Conservation (phyloP, 352 stramenopile genomes). For the Thalassiosira ordinaria region DNA sequence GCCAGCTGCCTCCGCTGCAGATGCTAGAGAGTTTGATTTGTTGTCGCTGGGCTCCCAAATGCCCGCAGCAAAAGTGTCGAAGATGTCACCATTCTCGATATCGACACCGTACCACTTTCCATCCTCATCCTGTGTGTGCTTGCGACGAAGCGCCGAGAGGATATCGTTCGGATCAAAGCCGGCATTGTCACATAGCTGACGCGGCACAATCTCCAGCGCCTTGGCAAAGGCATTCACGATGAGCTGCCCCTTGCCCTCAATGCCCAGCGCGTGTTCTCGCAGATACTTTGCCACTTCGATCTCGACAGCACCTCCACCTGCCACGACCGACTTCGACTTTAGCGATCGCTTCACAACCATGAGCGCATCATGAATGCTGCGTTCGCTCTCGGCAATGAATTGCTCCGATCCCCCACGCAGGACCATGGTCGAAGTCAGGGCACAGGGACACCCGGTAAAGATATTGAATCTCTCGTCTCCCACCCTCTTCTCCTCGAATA, state of each 20-base stretch:
- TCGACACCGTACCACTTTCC: conserved; percentile 98
- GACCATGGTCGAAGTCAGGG: conserved; percentile 96
- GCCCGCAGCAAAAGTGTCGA: conserved; percentile 95
- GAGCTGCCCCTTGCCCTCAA: conserved; percentile 97
- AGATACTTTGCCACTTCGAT: conserved; percentile 90
- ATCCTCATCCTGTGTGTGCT: conserved; percentile 93
- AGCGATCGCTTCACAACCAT: conserved; percentile 99
- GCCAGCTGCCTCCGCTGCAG: conserved; percentile 96
- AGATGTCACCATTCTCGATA: conserved; percentile 96
- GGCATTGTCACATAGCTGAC: conserved; percentile 98
- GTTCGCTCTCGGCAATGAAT: conserved; percentile 98
- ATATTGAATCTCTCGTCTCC: conserved; percentile 98
- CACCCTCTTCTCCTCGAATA: conserved; percentile 97
- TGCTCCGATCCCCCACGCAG: conserved; percentile 96
- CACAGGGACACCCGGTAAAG: conserved; percentile 95
- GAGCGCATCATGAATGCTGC: conserved; percentile 97
- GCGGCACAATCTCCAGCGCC: conserved; percentile 97
- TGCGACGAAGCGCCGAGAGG: conserved; percentile 94
- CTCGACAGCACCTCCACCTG: conserved; percentile 88
- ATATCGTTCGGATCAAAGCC: conserved; percentile 98
- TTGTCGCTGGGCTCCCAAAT: conserved; percentile 99
- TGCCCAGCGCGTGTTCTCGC: conserved; percentile 92
- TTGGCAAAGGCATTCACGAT: conserved; percentile 96
- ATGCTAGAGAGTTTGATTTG: conserved; percentile 97
- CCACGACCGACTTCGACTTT: conserved; percentile 83